phyloP scores from a whole-genome alignment of 1,284 basidiomycete genomes.

The Cryptococcus sp. region DNA sequence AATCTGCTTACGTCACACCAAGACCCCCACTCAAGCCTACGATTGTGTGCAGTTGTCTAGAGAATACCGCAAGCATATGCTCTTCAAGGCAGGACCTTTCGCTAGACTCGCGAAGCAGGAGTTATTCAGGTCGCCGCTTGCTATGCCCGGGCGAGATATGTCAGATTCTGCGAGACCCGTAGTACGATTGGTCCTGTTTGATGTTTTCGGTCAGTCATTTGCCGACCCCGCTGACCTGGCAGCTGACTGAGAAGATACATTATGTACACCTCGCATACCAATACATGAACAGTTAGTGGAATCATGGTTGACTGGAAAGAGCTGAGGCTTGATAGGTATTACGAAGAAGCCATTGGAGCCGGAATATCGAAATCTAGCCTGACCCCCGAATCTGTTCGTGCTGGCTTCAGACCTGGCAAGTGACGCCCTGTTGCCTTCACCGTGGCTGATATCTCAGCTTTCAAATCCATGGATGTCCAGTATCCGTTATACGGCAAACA shows the following conservation, averaged over 20 bases:
- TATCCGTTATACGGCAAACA: slow-evolving; percentile 44
- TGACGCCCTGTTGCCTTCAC: background rate
- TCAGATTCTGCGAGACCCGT: too few species aligned
- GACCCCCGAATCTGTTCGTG: slow-evolving; percentile 30
- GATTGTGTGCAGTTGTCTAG: too few species aligned
- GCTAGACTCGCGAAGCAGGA: too few species aligned
- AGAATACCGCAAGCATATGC: too few species aligned
- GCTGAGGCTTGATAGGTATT: slow-evolving; percentile 23
- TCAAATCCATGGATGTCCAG: slow-evolving; percentile 28
- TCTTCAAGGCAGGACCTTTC: too few species aligned
- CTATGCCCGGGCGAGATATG: too few species aligned
- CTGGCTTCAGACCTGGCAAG: slow-evolving; percentile 42
- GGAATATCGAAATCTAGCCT: slow-evolving; percentile 29
- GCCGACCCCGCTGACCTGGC: background rate
- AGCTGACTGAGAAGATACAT: slow-evolving; percentile 34
- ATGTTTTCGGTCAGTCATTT: slow-evolving; percentile 42
- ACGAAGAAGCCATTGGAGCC: slow-evolving; percentile 40
- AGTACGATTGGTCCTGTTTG: slow-evolving; percentile 46
- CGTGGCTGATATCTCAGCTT: slow-evolving; percentile 23
- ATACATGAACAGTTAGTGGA: slow-evolving; percentile 42
- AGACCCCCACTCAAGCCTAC: too few species aligned
- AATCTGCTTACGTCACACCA: too few species aligned
- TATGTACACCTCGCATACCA: slow-evolving; percentile 44
- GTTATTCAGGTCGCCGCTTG: too few species aligned
- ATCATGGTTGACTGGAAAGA: too few species aligned